phyloP scores from a whole-genome alignment of 129 eudicot species.

The Chrysanthemum seticuspe region DNA sequence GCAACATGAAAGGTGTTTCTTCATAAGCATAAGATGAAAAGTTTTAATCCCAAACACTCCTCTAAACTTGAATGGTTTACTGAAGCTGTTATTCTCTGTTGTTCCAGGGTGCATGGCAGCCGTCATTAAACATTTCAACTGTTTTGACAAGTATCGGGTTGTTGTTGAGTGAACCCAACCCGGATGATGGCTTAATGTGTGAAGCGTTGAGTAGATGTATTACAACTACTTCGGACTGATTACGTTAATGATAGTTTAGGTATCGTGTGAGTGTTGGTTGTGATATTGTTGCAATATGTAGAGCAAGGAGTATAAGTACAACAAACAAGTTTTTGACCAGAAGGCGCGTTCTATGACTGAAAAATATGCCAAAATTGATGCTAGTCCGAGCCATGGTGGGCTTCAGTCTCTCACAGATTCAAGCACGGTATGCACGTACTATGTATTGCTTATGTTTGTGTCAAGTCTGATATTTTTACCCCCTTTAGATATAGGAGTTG shows the following conservation, averaged over 20 bases:
- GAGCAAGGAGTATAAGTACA: conserved; percentile 86
- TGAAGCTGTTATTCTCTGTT: conserved; percentile 2
- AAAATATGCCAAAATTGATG: conserved; percentile 52
- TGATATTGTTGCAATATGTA: conserved; percentile 30
- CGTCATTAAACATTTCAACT: conserved; percentile 80
- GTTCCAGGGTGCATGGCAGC: conserved; percentile 89
- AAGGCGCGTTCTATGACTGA: conserved; percentile 75
- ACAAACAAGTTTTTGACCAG: conserved; percentile 69
- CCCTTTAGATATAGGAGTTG: neutral
- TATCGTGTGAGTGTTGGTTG: neutral
- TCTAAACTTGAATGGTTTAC: neutral
- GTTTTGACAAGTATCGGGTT: conserved; percentile 83
- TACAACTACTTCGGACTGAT: neutral
- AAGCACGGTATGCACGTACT: conserved; percentile 8
- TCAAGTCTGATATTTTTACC: neutral
- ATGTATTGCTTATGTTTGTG: neutral
- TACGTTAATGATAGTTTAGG: neutral
- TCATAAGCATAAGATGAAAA: no score
- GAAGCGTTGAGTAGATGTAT: conserved; percentile 66
- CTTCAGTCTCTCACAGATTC: conserved; percentile 8
- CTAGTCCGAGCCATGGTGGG: conserved; percentile 33
- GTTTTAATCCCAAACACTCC: no score
- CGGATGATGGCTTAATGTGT: conserved; percentile 89
- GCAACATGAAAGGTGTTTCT: no score
- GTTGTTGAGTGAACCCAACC: conserved; percentile 74